Conservation (phyloP, 1,284 basidiomycete genomes). For the Apiotrichum mycotoxinovorans region DNA sequence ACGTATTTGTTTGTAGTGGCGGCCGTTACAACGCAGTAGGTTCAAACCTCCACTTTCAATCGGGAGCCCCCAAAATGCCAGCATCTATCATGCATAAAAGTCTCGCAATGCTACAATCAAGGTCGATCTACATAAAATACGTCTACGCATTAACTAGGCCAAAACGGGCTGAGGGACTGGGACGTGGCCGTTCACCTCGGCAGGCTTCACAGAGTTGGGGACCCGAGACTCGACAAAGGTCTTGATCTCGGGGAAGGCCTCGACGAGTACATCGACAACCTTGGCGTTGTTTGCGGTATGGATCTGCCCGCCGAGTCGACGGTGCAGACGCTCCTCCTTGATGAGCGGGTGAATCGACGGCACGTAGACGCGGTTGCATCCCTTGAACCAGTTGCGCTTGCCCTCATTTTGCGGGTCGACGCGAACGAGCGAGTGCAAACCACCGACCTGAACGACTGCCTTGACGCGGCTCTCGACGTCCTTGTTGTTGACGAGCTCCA, state of each 20-base stretch:
- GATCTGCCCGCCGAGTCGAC: constrained; percentile 45
- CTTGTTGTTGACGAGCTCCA: constrained; percentile 67
- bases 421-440: constrained; percentile 54
- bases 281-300: constrained; percentile 37
- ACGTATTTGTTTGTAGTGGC: background rate
- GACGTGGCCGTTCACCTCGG: background rate
- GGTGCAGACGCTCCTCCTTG: constrained; percentile 39
- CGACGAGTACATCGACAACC: constrained; percentile 44
- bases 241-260: constrained; percentile 41
- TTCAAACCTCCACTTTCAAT: background rate
- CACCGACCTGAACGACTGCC: constrained; percentile 72
- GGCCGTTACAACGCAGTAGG: background rate
- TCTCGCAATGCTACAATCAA: constrained; percentile 4
- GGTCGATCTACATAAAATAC: background rate
- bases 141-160: background rate
- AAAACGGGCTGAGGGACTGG: background rate
- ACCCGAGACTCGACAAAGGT: constrained; percentile 37
- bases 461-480: constrained; percentile 62
- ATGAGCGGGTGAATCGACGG: constrained; percentile 41
- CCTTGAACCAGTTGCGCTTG: constrained; percentile 43
- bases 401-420: constrained; percentile 41
- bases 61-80: background rate
- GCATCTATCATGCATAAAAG: constrained; percentile 3
- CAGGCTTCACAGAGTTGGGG: background rate
- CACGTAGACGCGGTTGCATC: constrained; percentile 43